These are phyloP conservation scores for Leccinum boreale DNA, from an alignment of 768 basidiomycete genomes.

Conservation along the genomic window DNA sequence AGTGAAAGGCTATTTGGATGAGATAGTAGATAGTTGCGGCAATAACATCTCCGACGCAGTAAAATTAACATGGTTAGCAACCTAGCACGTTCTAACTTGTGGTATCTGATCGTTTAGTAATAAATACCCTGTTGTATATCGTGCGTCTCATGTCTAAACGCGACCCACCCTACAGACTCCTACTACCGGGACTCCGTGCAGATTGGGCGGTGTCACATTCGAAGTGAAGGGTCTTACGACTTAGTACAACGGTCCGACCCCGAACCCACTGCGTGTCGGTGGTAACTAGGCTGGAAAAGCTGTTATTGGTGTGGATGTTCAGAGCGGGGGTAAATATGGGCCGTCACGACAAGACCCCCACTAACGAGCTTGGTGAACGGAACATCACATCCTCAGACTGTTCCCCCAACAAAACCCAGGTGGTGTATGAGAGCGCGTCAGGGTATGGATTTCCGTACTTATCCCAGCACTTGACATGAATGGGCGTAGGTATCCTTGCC, in stretches of 20 bases:
- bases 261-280: not conserved
- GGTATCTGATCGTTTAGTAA: constrained; percentile 1
- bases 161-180: constrained; percentile 42
- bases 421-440: constrained; percentile 55
- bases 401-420: constrained; percentile 30
- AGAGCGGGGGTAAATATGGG: not conserved
- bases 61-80: not conserved
- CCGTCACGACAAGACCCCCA: not conserved
- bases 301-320: constrained; percentile 6
- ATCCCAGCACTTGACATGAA: constrained; percentile 75
- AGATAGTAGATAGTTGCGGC: not conserved
- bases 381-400: constrained; percentile 26
- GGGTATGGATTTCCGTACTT: constrained; percentile 60
- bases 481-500: constrained; percentile 56
- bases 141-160: constrained; percentile 32
- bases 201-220: too few relatives aligned
- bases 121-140: not conserved
- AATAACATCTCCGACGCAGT: not conserved
- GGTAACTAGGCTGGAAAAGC: constrained; percentile 17
- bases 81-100: not conserved
- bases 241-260: constrained; percentile 20
- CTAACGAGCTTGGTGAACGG: constrained; percentile 20
- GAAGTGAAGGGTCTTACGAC: constrained; percentile 19
- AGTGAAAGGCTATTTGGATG: not conserved
- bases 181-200: too few relatives aligned